Base-by-base conservation (phyloP, 805 yeast genomes). In the Candida manassasensis region DNA sequence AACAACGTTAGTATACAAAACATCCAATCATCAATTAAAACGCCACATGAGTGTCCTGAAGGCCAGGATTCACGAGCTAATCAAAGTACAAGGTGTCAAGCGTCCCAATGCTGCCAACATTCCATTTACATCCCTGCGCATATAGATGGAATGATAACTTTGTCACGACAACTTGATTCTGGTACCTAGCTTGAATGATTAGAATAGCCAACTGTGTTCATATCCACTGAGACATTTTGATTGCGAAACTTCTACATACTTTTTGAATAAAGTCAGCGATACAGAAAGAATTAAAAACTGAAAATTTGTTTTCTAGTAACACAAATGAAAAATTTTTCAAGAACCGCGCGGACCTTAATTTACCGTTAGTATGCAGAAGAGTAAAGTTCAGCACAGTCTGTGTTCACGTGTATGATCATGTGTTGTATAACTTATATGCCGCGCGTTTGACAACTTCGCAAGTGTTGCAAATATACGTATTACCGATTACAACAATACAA, bases 11-110 rank as follows among this genome's bases (percentile, higher is more conserved):
- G 55, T 50, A 44, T 26, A 21, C 15, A 30, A 27, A 27, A n/a
- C 21, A n/a, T 24, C 27, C 27, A 24, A 24, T 24, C 27, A 24
- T 24, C 27, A 24, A 24, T 7, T 24, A 24, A 24, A 7, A 24
- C 43, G 60, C 59, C 61, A 42, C 63, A 60, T 61, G 69, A 62
- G 67, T 61, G 66, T 62, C 67, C 62, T 16, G 38, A 40, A 47
- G 29, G 31, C 32, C 21, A 34, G 63, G 65, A 60, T 48, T 60
- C 67, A 59, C 51, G 63, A 57, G 61, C 59, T 35, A 24, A 24
- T 22, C 27, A 16, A 22, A 46, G 41, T 39, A 32, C 36, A 40
- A 47, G 56, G 61, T 59, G 49, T 59, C 59, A 41, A 35, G 22
- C 32, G 37, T 50, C 60, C 52, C 58, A 30, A 30, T 6, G 12